Base-by-base conservation (phyloP, 345 rosid genomes). In the Excoecaria cochinchinensis region DNA sequence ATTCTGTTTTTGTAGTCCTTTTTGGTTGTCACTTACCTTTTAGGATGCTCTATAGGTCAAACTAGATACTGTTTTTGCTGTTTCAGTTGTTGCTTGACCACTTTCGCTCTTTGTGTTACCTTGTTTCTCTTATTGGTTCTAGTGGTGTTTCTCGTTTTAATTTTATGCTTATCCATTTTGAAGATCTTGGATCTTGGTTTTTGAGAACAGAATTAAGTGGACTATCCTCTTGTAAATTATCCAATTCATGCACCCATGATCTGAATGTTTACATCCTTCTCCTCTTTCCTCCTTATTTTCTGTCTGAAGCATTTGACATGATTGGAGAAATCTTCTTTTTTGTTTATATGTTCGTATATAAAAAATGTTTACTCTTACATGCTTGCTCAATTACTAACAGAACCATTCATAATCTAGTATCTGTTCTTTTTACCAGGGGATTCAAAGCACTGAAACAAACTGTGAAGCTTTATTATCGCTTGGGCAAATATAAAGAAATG, bases 371-470 rank as follows among this genome's bases (percentile, higher is more conserved):
- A 31, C 17, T 16, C 42, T 21, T 44, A 31, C 3, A 5, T 76
- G 66, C 17, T 72, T 31, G 38, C 24, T 70, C 61, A 64, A 39
- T 57, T 71, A 71, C 70, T 64, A 65, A 13, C 10, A 0, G 39
- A 39, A 5, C 10, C 42, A 38, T 15, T 68, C 44, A 3, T 65
- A 53, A 46, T 66, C 67, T 31, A 73, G 19, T 69, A 52, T 24
- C 24, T 67, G 48, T 56, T 16, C 47, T 77, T 47, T 75, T 61
- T 78, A 52, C 64, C 82, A 96, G 99, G 99, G 99, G 98, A 40
- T 96, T 96, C 83, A 96, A 96, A 84, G 91, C 99, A 60, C 88
- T 96, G 17, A 96, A 96, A 86, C 99, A 96, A 86, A 93, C 97
- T 0, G 99, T 93, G 53, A 96, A 96, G 88, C 91, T 96, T 65